Base-by-base conservation (phyloP, 2,329 filamentous ascomycete genomes). In the Pseudogymnoascus sp. region DNA sequence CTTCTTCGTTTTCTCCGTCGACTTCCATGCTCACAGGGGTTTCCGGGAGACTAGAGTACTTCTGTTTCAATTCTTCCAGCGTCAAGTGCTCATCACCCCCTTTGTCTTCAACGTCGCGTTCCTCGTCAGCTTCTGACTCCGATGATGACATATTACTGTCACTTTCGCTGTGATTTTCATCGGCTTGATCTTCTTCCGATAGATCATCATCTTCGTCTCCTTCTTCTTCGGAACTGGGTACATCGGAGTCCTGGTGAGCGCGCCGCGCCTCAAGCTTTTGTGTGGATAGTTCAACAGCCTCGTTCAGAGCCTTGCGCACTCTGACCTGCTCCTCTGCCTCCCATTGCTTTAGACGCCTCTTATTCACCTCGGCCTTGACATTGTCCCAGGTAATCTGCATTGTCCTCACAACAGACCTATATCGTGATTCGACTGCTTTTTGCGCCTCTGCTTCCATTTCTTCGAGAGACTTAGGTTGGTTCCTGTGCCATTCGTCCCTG, bases 401-500 rank as follows among this genome's bases (percentile, higher is more conserved):
- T 16, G 77, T 79, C 67, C 75, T 86, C 66, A 88, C 79, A 14
- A 97, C 83, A 65, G 86, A 82, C 65, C 85, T 90, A 73, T 94
- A 96, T 28, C 85, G 83, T 53, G 78, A 77, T 65, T 86, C 80
- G 75, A 86, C 86, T 69, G 86, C 80, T 23, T 87, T 85, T 62
- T 83, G 81, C 64, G 90, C 86, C 72, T 97, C 93, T 12, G 84
- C 84, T 69, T 92, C 87, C 16, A 97, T 82, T 72, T 97, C 89
- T 70, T 97, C 91, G 1, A 83, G 80, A 0, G 87, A 86, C 69
- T 91, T 91, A 10, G 89, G 88, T 68, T 91, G 88, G 62, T 85
- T 84, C 62, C 84, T 79, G 61, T 86, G 79, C 88, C 89, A 92
- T 72, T 88, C 87, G 12, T 91, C 88, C 62, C 87, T 80, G 69